A percentile compares a stretch with the other conserved stretches of the same genome.
These are phyloP conservation scores for Anisogramma anomala DNA, from an alignment of 2,329 filamentous ascomycete genomes.

Conservation along the genomic window DNA sequence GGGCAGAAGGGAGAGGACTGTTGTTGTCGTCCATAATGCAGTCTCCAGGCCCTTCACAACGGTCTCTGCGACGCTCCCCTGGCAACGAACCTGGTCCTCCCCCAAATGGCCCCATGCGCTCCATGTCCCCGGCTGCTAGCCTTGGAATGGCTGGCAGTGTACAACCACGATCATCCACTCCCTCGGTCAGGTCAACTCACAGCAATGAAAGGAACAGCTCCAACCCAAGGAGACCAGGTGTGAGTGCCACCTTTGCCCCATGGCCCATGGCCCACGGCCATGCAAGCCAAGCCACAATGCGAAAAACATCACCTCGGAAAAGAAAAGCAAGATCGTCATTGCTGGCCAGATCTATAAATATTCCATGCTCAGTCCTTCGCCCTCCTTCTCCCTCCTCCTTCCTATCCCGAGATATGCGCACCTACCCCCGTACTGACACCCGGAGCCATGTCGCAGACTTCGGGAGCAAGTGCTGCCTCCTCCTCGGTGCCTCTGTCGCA, in stretches of 20 bases:
- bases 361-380: background rate
- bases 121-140: conserved; percentile 48
- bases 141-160: conserved; percentile 30
- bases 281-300: background rate
- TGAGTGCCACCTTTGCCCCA: conserved; percentile 32
- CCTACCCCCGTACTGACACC: conserved; percentile 19
- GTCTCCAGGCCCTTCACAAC: conserved; percentile 38
- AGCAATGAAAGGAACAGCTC: conserved; percentile 26
- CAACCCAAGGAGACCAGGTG: conserved; percentile 43
- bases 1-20: background rate
- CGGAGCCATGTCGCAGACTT: conserved; percentile 24
- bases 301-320: too few relatives aligned
- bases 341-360: background rate
- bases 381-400: background rate
- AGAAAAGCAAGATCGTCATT: too few relatives aligned
- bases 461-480: conserved; percentile 36
- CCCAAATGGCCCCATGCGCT: conserved; percentile 41
- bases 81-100: conserved; percentile 48
- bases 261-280: conserved; percentile 1
- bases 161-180: conserved; percentile 52
- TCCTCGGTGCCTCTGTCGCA: conserved; percentile 73
- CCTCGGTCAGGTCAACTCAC: conserved; percentile 47
- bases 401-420: too few relatives aligned
- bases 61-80: conserved; percentile 50
- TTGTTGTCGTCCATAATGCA: conserved; percentile 36